Evolutionary conservation across 495 filamentous ascomycete species (phyloP), one percentile per base, ranked within the genome.

Genomic region (Parachaetomium inaequale): DNA sequence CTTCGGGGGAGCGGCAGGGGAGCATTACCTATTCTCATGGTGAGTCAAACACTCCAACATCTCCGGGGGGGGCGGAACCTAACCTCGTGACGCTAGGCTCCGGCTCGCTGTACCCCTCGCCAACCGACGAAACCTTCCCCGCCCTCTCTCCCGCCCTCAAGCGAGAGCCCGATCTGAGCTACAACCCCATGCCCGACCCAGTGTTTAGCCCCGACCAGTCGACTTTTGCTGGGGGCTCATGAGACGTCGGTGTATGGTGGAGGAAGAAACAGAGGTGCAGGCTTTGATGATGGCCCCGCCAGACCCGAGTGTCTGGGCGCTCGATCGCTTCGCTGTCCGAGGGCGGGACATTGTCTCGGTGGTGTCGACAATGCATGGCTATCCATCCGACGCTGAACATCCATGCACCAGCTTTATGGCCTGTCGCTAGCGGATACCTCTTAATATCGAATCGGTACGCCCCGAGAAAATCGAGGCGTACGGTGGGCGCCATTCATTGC

Each of bases 111-210:
- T 65, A 64, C 42, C 28, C 66, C 7, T 64, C 68, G 15, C 68
- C 68, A 10, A 61, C 63, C 21, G 66, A 68, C 15, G 36, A 46
- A 7, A 38, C 43, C 4, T 72, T 69, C 29, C 46, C 62, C 7
- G 29, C 21, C 43, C 36, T 62, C 42, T 64, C 67, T 14, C 66
- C 64, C 8, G 28, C 12, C 15, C 14, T 68, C 19, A 74, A 70
- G 58, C 43, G 54, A 12, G 67, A 70, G 40, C 58, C 70, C 12
- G 62, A 53, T 11, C 64, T 69, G 38, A 72, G 69, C 58, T 70
- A 69, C 40, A 66, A 73, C 55, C 64, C 69, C 38, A 69, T 73
- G 69, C 64, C 72, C 17, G 70, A 75, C 49, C 55, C 50, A 25
- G 63, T 74, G 66, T 70, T 72, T 58, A 66, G 52, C 26, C 49